Evolutionary conservation across 306 rosid species (phyloP).

Genomic region (cucumber (Cucumis sativus)): DNA sequence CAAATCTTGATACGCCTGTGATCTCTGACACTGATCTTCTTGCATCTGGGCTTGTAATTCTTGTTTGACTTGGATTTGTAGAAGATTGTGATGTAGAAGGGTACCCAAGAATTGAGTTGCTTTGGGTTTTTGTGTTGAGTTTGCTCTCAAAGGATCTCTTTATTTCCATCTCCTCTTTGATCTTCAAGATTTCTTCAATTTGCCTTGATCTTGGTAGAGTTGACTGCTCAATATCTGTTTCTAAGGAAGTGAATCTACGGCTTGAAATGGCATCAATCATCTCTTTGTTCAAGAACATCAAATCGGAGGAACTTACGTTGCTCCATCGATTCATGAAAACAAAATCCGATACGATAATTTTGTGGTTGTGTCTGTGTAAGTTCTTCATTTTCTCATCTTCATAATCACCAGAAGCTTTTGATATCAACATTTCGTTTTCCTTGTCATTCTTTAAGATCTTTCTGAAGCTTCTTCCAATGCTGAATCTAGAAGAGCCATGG

Average conservation of each 20-base stretch:
- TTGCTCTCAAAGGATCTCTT: slow-evolving; percentile 51
- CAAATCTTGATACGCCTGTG: slow-evolving; percentile 53
- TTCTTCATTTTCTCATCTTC: slow-evolving; percentile 16
- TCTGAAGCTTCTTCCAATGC: slow-evolving; percentile 79
- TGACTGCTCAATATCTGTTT: slow-evolving; percentile 7
- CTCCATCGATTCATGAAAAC: slow-evolving; percentile 83
- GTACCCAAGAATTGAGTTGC: slow-evolving; percentile 8
- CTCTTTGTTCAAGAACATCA: slow-evolving; percentile 70
- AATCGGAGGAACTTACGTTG: slow-evolving; percentile 72
- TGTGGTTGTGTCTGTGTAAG: slow-evolving; percentile 63
- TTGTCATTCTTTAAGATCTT: slow-evolving; percentile 24
- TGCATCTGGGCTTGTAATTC: slow-evolving; percentile 1
- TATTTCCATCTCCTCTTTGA: slow-evolving; percentile 56
- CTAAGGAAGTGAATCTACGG: slow-evolving; percentile 37
- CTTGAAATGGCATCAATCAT: slow-evolving; percentile 52
- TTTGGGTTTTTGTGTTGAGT: slow-evolving; percentile 22
- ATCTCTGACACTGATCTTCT: slow-evolving; percentile 81
- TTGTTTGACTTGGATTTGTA: slow-evolving; percentile 13
- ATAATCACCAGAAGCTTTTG: neutral
- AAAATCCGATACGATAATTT: slow-evolving; percentile 60
- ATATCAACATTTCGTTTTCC: slow-evolving; percentile 42
- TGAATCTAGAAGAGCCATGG: slow-evolving; percentile 57
- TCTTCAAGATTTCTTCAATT: slow-evolving; percentile 30
- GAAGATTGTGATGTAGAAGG: slow-evolving; percentile 12
- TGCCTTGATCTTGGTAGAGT: neutral